Conservation (phyloP, 495 filamentous ascomycete species). For the Talaromyces nanjingensis region DNA sequence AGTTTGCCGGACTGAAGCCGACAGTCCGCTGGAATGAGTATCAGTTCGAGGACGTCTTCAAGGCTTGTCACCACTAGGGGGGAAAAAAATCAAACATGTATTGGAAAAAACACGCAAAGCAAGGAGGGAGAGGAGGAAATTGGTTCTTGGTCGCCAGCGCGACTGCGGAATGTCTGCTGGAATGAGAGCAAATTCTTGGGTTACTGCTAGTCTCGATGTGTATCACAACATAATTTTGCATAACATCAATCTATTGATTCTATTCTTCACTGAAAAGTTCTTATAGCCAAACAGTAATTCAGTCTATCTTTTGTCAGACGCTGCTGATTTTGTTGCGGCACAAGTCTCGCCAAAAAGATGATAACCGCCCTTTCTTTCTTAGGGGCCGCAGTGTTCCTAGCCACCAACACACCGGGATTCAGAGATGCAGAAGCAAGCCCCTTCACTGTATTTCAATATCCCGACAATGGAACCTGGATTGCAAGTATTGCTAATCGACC, state of each 20-base stretch:
- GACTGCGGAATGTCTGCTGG: not conserved
- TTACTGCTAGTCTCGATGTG: not conserved
- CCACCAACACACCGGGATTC: conserved; percentile 5
- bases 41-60: conserved; percentile 50
- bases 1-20: conserved; percentile 69
- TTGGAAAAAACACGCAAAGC: not conserved
- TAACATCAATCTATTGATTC: not conserved
- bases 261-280: not conserved
- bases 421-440: not conserved
- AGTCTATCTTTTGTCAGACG: not conserved
- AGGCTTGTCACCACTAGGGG: conserved; percentile 8
- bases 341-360: not conserved
- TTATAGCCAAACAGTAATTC: not conserved
- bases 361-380: not conserved
- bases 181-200: not conserved
- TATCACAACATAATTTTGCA: not conserved
- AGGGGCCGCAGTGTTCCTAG: not conserved
- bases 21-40: conserved; percentile 67
- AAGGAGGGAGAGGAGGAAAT: not conserved
- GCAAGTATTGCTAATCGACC: conserved; percentile 30
- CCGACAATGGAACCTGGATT: conserved; percentile 32
- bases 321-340: not conserved
- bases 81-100: not conserved
- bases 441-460: conserved; percentile 25
- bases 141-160: not conserved